Conservation (phyloP, 805 yeast species). For the Pichia nanzhaoensis region DNA sequence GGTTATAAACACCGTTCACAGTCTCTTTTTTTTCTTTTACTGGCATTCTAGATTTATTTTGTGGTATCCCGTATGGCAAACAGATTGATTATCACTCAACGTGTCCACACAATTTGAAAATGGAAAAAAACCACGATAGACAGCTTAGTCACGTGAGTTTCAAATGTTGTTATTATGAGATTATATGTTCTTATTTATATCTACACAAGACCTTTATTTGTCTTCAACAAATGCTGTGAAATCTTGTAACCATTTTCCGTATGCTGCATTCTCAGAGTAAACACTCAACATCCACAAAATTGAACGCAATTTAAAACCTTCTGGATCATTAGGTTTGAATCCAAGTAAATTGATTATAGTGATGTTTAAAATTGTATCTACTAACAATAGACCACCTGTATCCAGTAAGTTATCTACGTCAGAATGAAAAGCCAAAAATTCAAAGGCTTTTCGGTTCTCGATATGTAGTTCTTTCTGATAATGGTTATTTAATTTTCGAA, state of each 20-base stretch:
- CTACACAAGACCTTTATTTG: neutral
- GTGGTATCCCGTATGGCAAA: neutral
- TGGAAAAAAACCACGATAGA: too few species aligned
- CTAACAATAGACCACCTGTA: neutral
- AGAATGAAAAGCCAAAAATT: neutral
- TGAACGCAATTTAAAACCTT: neutral
- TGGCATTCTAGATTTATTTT: neutral
- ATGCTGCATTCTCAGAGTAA: constrained; percentile 9
- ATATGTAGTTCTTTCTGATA: constrained; percentile 7
- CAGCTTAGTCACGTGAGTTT: too few species aligned
- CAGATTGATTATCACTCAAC: too few species aligned
- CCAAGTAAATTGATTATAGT: neutral
- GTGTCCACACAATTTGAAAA: too few species aligned
- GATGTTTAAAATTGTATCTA: constrained; percentile 7
- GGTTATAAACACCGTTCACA: neutral
- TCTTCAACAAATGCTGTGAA: constrained; percentile 5
- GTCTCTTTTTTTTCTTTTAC: neutral
- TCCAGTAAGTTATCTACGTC: constrained; percentile 2
- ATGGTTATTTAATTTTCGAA: constrained; percentile 2
- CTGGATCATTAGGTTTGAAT: neutral
- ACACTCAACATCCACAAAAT: constrained; percentile 7
- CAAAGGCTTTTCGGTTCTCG: neutral
- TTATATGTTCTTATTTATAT: too few species aligned
- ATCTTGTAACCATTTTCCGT: constrained; percentile 9
- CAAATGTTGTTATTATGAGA: too few species aligned